Evolutionary conservation across 768 basidiomycete genomes (phyloP).

Genomic region (Trametes cubensis): DNA sequence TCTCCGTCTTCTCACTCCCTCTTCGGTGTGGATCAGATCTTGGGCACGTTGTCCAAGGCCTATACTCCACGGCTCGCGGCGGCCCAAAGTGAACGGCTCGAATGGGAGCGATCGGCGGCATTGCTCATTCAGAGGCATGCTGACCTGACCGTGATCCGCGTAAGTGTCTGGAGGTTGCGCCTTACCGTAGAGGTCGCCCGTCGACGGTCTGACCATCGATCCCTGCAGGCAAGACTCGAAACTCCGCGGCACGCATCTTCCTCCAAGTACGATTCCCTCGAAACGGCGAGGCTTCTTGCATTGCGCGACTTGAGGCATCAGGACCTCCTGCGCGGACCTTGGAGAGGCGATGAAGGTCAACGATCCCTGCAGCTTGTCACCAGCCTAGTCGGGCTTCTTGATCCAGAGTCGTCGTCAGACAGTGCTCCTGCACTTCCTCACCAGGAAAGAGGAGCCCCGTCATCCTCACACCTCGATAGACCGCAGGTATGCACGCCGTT

Average conservation of each 20-base stretch:
- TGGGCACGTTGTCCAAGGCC: conserved; percentile 37
- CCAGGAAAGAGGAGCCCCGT: neutral
- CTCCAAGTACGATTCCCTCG: conserved; percentile 23
- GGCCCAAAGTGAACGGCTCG: conserved; percentile 36
- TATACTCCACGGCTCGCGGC: conserved; percentile 40
- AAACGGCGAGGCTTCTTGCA: conserved; percentile 24
- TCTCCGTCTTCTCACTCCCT: conserved; percentile 14
- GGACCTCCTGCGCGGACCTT: conserved; percentile 24
- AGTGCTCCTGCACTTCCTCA: neutral
- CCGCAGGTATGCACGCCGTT: neutral
- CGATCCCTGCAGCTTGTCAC: conserved; percentile 23
- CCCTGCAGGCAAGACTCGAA: conserved; percentile 18
- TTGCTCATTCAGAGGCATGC: conserved; percentile 37
- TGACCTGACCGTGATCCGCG: conserved; percentile 35
- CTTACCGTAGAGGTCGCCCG: too few relatives aligned
- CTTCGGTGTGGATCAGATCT: conserved; percentile 6
- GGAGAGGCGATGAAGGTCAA: conserved; percentile 19
- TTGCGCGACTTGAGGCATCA: conserved; percentile 21
- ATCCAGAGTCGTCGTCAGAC: neutral
- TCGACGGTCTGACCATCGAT: neutral
- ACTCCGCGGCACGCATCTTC: conserved; percentile 16
- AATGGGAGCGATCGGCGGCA: conserved; percentile 44
- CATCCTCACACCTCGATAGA: neutral
- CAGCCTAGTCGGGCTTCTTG: conserved; percentile 25
- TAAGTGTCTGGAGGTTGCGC: conserved; percentile 19